phyloP scores from a whole-genome alignment of 176 grass and related monocot genomes.

The Saccharum officinarum region DNA sequence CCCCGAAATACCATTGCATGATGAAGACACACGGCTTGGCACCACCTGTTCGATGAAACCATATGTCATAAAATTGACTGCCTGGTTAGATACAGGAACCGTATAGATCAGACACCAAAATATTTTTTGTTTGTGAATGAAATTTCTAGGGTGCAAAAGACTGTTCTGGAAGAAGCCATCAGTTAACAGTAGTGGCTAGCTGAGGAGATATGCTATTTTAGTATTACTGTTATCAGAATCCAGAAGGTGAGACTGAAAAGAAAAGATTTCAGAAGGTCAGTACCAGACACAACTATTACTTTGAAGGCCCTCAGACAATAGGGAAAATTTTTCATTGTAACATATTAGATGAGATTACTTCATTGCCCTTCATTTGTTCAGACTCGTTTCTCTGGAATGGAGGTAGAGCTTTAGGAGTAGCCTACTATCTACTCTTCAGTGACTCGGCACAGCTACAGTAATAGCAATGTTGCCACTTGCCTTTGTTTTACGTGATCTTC shows the following conservation, averaged over 20 bases:
- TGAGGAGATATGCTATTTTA: background rate
- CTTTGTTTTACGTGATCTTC: background rate
- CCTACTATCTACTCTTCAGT: background rate
- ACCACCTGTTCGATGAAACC: conserved; percentile 28
- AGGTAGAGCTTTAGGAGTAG: background rate
- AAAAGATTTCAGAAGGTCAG: background rate
- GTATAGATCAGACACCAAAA: conserved; percentile 21
- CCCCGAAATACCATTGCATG: conserved; percentile 60
- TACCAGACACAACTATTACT: too few relatives aligned
- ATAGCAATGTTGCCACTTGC: background rate
- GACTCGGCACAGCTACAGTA: background rate
- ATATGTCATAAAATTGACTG: background rate
- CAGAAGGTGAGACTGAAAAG: background rate
- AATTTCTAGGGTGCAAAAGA: background rate
- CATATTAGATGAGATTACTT: background rate
- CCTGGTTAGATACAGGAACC: background rate
- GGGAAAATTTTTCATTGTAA: background rate
- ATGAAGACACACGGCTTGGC: conserved; percentile 81
- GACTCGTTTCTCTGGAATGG: background rate
- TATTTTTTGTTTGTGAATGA: background rate
- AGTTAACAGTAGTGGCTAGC: background rate
- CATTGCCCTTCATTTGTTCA: background rate
- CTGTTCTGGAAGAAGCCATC: conserved; percentile 2
- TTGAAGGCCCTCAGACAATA: background rate
- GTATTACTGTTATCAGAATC: background rate